Evolutionary conservation across 495 filamentous ascomycete genomes (phyloP).

Genomic region (Mytilinidion resinicola): DNA sequence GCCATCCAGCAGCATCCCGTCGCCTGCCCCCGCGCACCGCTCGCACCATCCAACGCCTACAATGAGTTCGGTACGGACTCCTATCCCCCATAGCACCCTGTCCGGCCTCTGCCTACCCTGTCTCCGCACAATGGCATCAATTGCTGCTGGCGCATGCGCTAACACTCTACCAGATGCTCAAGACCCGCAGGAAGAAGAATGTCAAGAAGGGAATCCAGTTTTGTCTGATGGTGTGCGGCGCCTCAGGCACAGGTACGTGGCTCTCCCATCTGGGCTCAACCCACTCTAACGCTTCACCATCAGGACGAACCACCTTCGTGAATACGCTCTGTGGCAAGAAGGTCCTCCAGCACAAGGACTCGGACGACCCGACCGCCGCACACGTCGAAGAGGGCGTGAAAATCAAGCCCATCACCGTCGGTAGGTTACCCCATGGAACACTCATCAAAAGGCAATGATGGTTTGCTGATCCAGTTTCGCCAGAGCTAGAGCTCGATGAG

Average conservation of each 20-base stretch:
- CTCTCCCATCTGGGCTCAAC: background rate
- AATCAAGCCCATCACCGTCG: conserved; percentile 97
- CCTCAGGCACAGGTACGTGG: conserved; percentile 90
- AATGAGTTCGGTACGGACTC: conserved; percentile 3
- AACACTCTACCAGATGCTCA: conserved; percentile 42
- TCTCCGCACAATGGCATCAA: conserved; percentile 2
- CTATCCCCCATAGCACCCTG: conserved; percentile 1
- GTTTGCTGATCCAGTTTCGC: conserved; percentile 17
- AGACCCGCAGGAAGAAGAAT: conserved; percentile 99
- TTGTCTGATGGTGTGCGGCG: conserved; percentile 99
- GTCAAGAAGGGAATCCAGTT: conserved; percentile 99
- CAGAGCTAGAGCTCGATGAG: conserved; percentile 94
- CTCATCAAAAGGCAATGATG: background rate
- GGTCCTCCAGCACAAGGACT: conserved; percentile 81
- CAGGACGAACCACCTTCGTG: conserved; percentile 96
- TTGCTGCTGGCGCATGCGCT: conserved; percentile 27
- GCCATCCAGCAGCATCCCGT: conserved; percentile 5
- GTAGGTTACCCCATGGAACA: conserved; percentile 41
- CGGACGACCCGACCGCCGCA: conserved; percentile 78
- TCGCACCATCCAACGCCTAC: background rate
- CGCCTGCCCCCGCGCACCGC: background rate
- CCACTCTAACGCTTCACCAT: conserved; percentile 8
- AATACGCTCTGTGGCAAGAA: conserved; percentile 97
- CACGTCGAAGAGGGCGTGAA: conserved; percentile 94
- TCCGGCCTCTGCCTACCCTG: conserved; percentile 10